Evolutionary conservation across 139 green algal species (phyloP).

Genomic region (Haematococcus sp.): DNA sequence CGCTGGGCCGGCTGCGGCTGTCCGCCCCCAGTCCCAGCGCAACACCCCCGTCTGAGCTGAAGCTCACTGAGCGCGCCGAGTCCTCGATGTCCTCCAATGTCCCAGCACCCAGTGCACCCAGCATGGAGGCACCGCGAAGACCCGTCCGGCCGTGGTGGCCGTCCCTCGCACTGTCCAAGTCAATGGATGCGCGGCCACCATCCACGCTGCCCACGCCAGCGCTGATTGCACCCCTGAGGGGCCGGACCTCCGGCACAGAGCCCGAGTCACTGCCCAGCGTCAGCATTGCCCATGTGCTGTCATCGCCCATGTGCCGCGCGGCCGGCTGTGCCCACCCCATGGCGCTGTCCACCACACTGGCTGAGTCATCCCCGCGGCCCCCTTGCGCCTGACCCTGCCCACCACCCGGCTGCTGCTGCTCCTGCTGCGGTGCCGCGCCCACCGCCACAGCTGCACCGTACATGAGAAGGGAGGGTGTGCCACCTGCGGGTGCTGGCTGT

Average conservation of each 20-base stretch:
- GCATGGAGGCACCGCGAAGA: neutral
- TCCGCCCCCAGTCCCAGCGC: neutral
- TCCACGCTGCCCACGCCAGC: neutral
- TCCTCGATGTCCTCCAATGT: slow-evolving; percentile 9
- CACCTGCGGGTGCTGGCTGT: neutral
- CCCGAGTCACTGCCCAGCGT: neutral
- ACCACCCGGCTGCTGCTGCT: too few relatives aligned
- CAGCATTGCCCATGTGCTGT: neutral
- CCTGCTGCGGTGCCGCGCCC: neutral
- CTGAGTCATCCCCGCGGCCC: slow-evolving; percentile 6
- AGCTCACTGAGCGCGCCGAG: neutral
- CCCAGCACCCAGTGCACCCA: neutral
- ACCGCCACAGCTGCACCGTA: neutral
- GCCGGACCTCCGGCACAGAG: neutral
- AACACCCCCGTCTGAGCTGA: neutral
- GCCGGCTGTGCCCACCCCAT: slow-evolving; percentile 13
- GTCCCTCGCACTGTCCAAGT: slow-evolving; percentile 19
- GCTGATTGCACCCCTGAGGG: too few relatives aligned
- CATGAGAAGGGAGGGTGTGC: neutral
- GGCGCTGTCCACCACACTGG: slow-evolving; percentile 30
- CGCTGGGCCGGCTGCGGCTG: neutral
- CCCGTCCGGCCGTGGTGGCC: neutral
- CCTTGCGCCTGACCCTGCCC: too few relatives aligned
- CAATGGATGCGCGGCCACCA: neutral
- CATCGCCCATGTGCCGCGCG: neutral